Conservation (phyloP, 73 alveolate genomes). For the Breviolum minutum region DNA sequence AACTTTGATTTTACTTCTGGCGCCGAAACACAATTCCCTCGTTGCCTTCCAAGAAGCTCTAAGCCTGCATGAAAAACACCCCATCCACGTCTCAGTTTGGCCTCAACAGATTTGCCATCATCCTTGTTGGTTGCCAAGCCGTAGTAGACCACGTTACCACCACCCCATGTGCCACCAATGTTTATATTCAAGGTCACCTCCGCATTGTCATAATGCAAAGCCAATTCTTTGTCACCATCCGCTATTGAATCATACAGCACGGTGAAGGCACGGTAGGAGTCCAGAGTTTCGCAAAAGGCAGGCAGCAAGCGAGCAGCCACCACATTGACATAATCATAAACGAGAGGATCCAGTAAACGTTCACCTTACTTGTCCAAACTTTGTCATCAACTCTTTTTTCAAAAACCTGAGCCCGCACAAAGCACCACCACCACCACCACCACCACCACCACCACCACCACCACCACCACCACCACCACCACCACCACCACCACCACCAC, state of each 20-base stretch:
- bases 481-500: too few relatives aligned
- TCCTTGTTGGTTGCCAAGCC: constrained; percentile 71
- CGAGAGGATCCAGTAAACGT: constrained; percentile 12
- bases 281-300: constrained; percentile 65
- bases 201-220: constrained; percentile 93
- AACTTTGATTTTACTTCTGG: not conserved
- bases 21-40: not conserved
- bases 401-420: too few relatives aligned
- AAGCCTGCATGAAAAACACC: constrained; percentile 88
- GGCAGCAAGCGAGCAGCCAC: constrained; percentile 42
- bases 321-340: constrained; percentile 23
- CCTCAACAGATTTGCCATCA: constrained; percentile 25
- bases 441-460: too few relatives aligned
- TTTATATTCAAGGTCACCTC: constrained; percentile 93
- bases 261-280: constrained; percentile 94
- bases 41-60: constrained; percentile 2
- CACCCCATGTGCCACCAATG: constrained; percentile 87
- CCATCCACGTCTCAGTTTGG: constrained; percentile 59
- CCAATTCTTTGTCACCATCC: constrained; percentile 65
- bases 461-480: too few relatives aligned
- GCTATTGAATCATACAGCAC: constrained; percentile 74
- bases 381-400: too few relatives aligned
- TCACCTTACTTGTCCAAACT: not conserved
- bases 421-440: too few relatives aligned
- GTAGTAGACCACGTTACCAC: constrained; percentile 69